Base-by-base conservation (phyloP, 768 basidiomycete genomes). In the Crucibulum laeve region DNA sequence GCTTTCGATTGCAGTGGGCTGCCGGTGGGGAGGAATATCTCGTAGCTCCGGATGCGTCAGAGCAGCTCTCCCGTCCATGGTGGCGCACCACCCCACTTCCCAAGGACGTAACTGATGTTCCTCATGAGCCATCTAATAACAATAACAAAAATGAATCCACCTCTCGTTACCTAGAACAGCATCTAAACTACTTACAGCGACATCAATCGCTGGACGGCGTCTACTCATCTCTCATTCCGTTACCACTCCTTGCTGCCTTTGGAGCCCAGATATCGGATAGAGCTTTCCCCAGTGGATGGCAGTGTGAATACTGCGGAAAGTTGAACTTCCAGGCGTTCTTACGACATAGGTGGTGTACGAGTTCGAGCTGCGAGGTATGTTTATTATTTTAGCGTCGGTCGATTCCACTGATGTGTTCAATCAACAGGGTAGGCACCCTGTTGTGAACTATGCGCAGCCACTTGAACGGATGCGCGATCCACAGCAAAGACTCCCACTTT, bases 241-340 rank as follows among this genome's bases (percentile, higher is more conserved):
- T 46, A 19, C 47, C 57, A 10, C 45, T 67, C n/a, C 55, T 67
- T 19, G 57, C 59, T 4, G 58, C 59, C 3, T 53, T 58, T 25
- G 56, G 58, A 15, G 46, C 47, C 17, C 49, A 47, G 21, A 48
- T 56, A n/a, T 40, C 57, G 23, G 65, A 66, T 24, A 65, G 62
- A 26, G 56, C 52, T 1, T 65, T 77, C 40, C 71, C 68, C 23
- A 49, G 50, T 1, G 79, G 77, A 5, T 80, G 76, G 77, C 68
- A 65, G 45, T 80, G 79, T 46, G 44, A 19, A 2, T 39, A 47
- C 0, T 80, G 79, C 44, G 77, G 77, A 19, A 63, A 70, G 53
- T 53, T 80, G 19, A 79, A 77, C 38, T 64, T 64, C 35, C 71
- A 77, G 50, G 48, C 46, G 10, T 59, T 61, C 36, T 61, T 80